phyloP scores from a whole-genome alignment of 805 yeast genomes.

The Monosporozyma aquatica region DNA sequence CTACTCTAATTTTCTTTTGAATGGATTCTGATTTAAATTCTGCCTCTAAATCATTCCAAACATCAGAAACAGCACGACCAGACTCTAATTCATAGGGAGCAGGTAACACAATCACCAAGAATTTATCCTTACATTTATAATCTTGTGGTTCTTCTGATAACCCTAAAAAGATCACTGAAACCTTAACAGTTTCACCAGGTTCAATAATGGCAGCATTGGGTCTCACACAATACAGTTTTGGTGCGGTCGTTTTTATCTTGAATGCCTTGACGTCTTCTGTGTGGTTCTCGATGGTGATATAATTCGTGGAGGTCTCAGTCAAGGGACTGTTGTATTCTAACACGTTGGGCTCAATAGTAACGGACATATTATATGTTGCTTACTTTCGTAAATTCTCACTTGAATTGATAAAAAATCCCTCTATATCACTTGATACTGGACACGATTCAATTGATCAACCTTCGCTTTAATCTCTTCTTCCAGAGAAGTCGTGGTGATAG shows the following conservation, averaged over 20 bases:
- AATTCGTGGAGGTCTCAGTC: constrained; percentile 57
- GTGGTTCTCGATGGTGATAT: constrained; percentile 43
- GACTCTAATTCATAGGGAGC: constrained; percentile 51
- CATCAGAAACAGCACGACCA: constrained; percentile 50
- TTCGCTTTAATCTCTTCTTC: too few relatives aligned
- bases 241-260: constrained; percentile 97
- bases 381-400: too few relatives aligned
- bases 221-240: constrained; percentile 88
- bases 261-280: constrained; percentile 60
- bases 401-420: too few relatives aligned
- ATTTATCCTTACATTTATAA: constrained; percentile 82
- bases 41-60: constrained; percentile 65
- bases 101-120: constrained; percentile 78
- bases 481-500: too few relatives aligned
- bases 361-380: too few relatives aligned
- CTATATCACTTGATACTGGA: too few relatives aligned
- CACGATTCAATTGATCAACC: too few relatives aligned
- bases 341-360: constrained; percentile 38
- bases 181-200: constrained; percentile 64
- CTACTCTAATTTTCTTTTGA: constrained; percentile 59
- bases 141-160: constrained; percentile 69
- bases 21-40: constrained; percentile 44
- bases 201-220: constrained; percentile 79
- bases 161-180: constrained; percentile 80
- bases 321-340: constrained; percentile 75